Evolutionary conservation across 306 rosid genomes (phyloP), one percentile per base, ranked within the genome.

Genomic region (Sindora glabra): DNA sequence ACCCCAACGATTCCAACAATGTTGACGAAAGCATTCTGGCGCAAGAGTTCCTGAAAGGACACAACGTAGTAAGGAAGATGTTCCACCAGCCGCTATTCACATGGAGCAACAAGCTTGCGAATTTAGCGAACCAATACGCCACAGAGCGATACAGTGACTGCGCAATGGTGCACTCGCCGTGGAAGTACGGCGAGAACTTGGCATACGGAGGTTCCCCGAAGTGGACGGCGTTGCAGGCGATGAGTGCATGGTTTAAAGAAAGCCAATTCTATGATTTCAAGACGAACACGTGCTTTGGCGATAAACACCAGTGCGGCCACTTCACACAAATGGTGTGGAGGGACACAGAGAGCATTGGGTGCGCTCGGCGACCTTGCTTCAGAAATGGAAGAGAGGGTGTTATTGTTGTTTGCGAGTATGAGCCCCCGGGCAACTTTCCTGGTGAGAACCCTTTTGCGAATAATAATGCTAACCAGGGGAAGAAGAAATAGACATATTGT

Each of bases 271-370:
- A 41, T 68, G 10, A 79, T 34, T 34, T 69, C 1, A 8, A 1
- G 0, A 62, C 63, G 0, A 64, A 73, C 17, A 11, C 13, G 13
- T 89, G 96, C 48, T 1, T 2, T 0, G 32, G 52, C 0, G 64
- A 65, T 0, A n/a, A 65, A 6, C n/a, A n/a, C n/a, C 1, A 13
- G 14, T 89, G 96, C 1, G 91, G 77, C 2, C 96, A 89, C 39
- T 86, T 79, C 71, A 89, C 96, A 2, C 96, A 89, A 52, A 5
- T 89, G 0, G 77, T 89, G 18, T 89, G 96, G 96, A 67, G 58
- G 12, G 78, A 71, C 39, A 69, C 86, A 0, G 0, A 3, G 4
- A 71, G 75, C 1, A 1, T 89, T 1, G 96, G 96, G 0, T 89
- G 95, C 9, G 71, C 67, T 0, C 47, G 81, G 8, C 65, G 45